Base-by-base conservation (phyloP, 805 yeast genomes). In the Ogataea ganodermae region DNA sequence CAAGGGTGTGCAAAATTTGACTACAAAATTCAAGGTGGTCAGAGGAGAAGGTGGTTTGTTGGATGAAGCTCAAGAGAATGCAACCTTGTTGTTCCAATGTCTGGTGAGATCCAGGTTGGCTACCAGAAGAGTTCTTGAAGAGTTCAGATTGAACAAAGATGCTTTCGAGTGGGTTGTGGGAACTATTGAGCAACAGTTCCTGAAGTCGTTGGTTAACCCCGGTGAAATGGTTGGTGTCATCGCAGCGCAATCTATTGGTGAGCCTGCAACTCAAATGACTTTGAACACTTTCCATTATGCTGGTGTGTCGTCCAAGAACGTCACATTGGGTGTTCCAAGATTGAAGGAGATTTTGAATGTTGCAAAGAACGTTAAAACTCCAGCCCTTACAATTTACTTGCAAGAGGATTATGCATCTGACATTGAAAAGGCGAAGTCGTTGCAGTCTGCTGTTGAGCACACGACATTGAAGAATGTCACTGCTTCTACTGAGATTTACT, bases 221-320 rank as follows among this genome's bases (percentile, higher is more conserved):
- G 97, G 97, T 77, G 97, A 91, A 67, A 91, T 91, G 97, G 97
- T 91, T 49, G 97, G 97, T 75, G 96, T 91, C 44, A 80, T 91
- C 62, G 97, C 97, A 44, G 97, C 97, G 2, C 97, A 91, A 74
- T 89, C 96, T 30, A 91, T 91, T 71, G 97, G 97, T 75, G 97
- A 91, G 67, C 97, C 97, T 43, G 97, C 97, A 33, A 91, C 97
- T 26, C 97, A 91, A 70, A 91, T 91, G 97, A 91, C 97, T 2
- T 78, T 91, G 71, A 91, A 91, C 65, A 91, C 97, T 59, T 91
- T 90, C 91, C 97, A 90, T 75, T 90, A 89, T 75, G 97, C 97
- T 14, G 97, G 97, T 84, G 97, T 90, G 50, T 90, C 96, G 27
- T 88, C 96, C 3, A 90, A 89, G 84, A 90, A 90, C 68, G 97